phyloP scores from a whole-genome alignment of 208 protist genomes.

The Crithidia acanthocephali region DNA sequence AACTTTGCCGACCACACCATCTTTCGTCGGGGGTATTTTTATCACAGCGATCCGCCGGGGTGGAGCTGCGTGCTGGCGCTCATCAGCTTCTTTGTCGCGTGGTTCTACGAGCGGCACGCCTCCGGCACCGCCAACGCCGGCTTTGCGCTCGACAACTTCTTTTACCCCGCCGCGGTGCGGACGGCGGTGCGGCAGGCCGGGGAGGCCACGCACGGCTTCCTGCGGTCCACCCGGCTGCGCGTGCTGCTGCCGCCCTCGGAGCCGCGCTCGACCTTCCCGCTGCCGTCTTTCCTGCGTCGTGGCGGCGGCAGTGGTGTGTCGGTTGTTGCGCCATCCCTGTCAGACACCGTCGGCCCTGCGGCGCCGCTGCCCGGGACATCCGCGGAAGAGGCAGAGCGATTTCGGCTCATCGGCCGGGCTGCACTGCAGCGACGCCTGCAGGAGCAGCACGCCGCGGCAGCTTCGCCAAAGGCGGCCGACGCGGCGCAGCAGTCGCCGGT shows the following conservation, averaged over 20 bases:
- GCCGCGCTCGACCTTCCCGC: conserved; percentile 12
- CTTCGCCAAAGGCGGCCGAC: neutral
- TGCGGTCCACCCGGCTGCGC: neutral
- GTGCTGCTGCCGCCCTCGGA: conserved; percentile 15
- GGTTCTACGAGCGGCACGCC: conserved; percentile 32
- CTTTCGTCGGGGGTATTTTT: neutral
- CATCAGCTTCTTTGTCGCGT: conserved; percentile 31
- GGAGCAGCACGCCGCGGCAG: conserved; percentile 26
- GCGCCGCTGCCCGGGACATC: conserved; percentile 68
- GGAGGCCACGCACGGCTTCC: neutral
- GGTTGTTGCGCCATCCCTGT: neutral
- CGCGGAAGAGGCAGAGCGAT: conserved; percentile 76
- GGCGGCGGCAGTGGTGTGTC: neutral
- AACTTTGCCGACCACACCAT: neutral
- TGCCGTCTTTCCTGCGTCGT: conserved; percentile 13
- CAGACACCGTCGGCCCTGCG: neutral
- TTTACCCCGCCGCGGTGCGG: conserved; percentile 27
- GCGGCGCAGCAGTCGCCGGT: neutral
- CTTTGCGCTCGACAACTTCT: conserved; percentile 32
- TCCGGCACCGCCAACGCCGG: conserved; percentile 6
- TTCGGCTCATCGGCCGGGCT: conserved; percentile 65
- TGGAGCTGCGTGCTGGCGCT: conserved; percentile 6
- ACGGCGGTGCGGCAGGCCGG: conserved; percentile 13
- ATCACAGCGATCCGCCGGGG: neutral
- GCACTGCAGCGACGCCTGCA: conserved; percentile 63